A percentile compares a stretch with the other conserved stretches of the same genome.
phyloP scores from a whole-genome alignment of 1,139 yeast species.

The Saccharomycopsis phalli region DNA sequence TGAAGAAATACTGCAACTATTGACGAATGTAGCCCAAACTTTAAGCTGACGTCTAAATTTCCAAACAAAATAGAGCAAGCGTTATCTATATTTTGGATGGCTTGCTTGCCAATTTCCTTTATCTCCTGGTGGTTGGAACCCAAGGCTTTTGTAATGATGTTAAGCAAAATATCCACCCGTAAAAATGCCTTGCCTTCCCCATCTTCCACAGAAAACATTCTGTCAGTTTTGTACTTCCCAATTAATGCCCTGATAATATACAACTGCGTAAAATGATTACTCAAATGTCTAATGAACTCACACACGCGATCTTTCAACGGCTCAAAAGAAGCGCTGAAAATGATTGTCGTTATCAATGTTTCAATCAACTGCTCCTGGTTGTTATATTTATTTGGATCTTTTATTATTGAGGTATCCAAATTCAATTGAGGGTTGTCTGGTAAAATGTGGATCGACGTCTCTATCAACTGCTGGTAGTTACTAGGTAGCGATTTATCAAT shows the following conservation, averaged over 20 bases:
- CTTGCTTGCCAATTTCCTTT: conserved; percentile 59
- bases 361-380: conserved; percentile 42
- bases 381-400: conserved; percentile 42
- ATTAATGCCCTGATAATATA: conserved; percentile 68
- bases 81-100: conserved; percentile 53
- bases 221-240: conserved; percentile 60
- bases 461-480: conserved; percentile 31
- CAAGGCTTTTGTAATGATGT: conserved; percentile 71
- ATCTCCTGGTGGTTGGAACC: conserved; percentile 71
- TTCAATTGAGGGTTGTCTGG: not conserved
- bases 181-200: conserved; percentile 70
- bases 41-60: conserved; percentile 42
- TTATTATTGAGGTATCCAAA: conserved; percentile 29
- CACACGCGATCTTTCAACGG: conserved; percentile 65
- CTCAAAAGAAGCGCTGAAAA: conserved; percentile 65
- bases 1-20: conserved; percentile 64
- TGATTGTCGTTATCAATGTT: conserved; percentile 59
- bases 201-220: conserved; percentile 67
- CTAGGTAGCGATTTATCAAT: conserved; percentile 46
- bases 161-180: conserved; percentile 60
- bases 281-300: conserved; percentile 50
- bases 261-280: conserved; percentile 71
- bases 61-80: conserved; percentile 67
- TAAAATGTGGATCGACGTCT: conserved; percentile 20
- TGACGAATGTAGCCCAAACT: conserved; percentile 16